Base-by-base conservation (phyloP, 2,329 filamentous ascomycete species). In the Beauveria asiatica region DNA sequence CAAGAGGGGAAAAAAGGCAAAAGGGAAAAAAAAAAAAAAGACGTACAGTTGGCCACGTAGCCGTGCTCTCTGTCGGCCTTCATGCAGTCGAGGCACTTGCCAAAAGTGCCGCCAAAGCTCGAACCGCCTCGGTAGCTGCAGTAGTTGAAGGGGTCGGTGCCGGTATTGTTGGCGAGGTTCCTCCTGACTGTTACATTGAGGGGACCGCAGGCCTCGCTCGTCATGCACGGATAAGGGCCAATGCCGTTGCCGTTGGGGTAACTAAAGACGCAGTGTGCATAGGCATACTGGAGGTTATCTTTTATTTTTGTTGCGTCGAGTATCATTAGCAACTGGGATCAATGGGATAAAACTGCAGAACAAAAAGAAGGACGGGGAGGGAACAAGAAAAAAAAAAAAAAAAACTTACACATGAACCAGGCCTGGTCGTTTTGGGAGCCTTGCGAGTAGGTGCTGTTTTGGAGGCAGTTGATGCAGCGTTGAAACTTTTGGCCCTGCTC, bases 251-350 rank as follows among this genome's bases (percentile, higher is more conserved):
- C 78, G 62, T 83, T 78, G 16, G 78, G 80, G 60, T 75, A 80
- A 10, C 76, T 78, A 65, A 82, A 80, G 51, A 83, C 65, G 66
- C 81, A 84, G 62, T 78, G 78, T 59, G 78, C 74, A 49, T 83
- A 73, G 13, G 77, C 72, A 66, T 80, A 83, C 63, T 80, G 73
- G 48, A 83, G 67, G 63, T 84, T 83, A 63, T 84, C 81, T 83
- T 7, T 46, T 7, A 51, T 48, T 51, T 25, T 11, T 3, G 2
- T 3, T 10, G n/a, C n/a, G 23, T 10, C 27, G 27, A 30, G 2
- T 9, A 10, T 27, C 25, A 11, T 33, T 10, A 33, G 30, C 10
- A 11, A 33, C 2, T 11, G 3, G 27, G 37, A 41, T 17, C 11
- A 17, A 41, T 4, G 21, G 25, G 8, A 27, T n/a, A n/a, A n/a